Conservation (phyloP, 106 monocot genomes). For the Dendrobium chrysotoxum region DNA sequence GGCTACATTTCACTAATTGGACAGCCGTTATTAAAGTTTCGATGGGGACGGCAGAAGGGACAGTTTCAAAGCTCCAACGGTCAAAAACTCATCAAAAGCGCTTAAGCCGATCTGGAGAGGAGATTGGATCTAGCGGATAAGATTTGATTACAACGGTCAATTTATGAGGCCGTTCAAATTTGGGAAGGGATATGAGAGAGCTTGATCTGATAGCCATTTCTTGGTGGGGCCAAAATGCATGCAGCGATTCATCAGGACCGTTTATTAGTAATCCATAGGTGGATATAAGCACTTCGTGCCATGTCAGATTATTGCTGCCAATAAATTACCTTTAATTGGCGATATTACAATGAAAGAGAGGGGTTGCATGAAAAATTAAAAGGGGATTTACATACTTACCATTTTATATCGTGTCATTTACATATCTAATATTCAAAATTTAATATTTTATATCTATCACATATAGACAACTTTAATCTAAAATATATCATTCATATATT, state of each 20-base stretch:
- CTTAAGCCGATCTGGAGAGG: neutral
- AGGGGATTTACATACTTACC: too few species aligned
- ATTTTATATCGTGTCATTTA: too few species aligned
- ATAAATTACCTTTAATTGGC: too few species aligned
- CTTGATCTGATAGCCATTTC: neutral
- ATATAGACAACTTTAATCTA: too few species aligned
- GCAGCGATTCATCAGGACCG: constrained; percentile 9
- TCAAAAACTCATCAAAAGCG: neutral
- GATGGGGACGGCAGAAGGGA: neutral
- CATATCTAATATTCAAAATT: too few species aligned
- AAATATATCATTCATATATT: too few species aligned
- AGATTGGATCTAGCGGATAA: neutral
- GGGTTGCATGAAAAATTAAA: too few species aligned
- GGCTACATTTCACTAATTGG: neutral
- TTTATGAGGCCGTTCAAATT: neutral
- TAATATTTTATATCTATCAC: too few species aligned
- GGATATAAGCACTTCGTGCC: too few species aligned
- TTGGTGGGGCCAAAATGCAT: neutral
- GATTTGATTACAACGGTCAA: neutral
- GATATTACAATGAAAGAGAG: too few species aligned
- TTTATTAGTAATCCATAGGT: constrained; percentile 1
- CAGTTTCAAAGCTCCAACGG: constrained; percentile 8
- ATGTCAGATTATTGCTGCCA: too few species aligned
- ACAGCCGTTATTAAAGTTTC: neutral
- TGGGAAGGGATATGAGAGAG: neutral